A percentile compares a stretch with the other conserved stretches of the same genome.
These are phyloP conservation scores for Scutellaria minor DNA, from an alignment of 257 asterid genomes.

Conservation along the genomic window DNA sequence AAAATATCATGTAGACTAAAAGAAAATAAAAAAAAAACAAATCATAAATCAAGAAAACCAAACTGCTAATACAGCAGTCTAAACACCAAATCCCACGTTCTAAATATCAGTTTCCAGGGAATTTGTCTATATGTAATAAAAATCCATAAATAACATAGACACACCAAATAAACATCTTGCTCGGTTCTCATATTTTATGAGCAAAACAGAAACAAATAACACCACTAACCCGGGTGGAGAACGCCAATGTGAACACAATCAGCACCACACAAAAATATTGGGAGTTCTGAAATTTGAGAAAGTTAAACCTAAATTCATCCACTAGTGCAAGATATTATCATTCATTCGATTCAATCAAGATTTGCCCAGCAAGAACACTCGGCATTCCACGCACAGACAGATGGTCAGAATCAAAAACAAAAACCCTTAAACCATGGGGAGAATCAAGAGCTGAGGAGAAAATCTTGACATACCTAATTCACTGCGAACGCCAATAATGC, in stretches of 20 bases:
- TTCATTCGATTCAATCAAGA: background rate
- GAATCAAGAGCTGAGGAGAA: background rate
- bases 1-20: background rate
- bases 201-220: background rate
- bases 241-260: background rate
- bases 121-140: background rate
- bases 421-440: conserved; percentile 6
- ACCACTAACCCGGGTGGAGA: conserved; percentile 3
- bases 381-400: background rate
- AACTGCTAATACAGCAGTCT: background rate
- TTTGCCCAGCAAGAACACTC: background rate
- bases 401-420: conserved; percentile 4
- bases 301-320: conserved; percentile 7
- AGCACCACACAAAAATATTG: background rate
- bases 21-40: background rate
- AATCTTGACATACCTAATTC: background rate
- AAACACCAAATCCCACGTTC: conserved; percentile 19
- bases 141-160: background rate
- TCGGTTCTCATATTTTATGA: background rate
- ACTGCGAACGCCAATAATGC: background rate
- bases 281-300: background rate
- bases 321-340: background rate
- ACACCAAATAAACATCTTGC: background rate
- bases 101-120: background rate
- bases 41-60: background rate